Conservation (phyloP, 2,329 filamentous ascomycete species). For the Colletotrichum eremochloae region DNA sequence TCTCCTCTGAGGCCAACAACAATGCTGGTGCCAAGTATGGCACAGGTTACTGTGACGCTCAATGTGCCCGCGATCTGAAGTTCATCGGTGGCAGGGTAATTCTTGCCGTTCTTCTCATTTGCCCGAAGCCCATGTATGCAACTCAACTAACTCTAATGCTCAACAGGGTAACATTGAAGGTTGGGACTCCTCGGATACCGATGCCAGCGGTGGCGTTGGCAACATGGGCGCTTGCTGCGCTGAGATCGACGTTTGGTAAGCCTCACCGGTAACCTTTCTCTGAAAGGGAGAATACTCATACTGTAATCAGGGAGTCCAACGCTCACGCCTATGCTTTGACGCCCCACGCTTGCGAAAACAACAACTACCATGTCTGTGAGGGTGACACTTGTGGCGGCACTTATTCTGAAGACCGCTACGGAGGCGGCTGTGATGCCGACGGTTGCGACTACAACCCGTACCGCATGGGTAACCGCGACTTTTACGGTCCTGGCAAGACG, state of each 20-base stretch:
- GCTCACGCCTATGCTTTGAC: slow-evolving; percentile 45
- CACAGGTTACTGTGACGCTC: slow-evolving; percentile 66
- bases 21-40: slow-evolving; percentile 65
- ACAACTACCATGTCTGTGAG: slow-evolving; percentile 43
- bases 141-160: background rate
- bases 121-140: accelerated
- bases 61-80: slow-evolving; percentile 62
- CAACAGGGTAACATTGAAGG: slow-evolving; percentile 45
- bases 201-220: slow-evolving; percentile 45
- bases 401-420: slow-evolving; percentile 64
- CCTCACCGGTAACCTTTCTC: background rate
- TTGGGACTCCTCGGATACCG: slow-evolving; percentile 44
- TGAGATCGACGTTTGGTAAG: slow-evolving; percentile 46
- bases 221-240: slow-evolving; percentile 46
- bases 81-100: slow-evolving; percentile 59
- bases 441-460: slow-evolving; percentile 77
- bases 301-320: slow-evolving; percentile 44
- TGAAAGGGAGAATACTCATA: slow-evolving; percentile 38
- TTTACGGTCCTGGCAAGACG: slow-evolving; percentile 70
- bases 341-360: slow-evolving; percentile 45
- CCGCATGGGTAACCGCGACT: slow-evolving; percentile 69
- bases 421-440: slow-evolving; percentile 72
- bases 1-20: slow-evolving; percentile 59
- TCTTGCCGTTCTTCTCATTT: background rate
- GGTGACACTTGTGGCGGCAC: slow-evolving; percentile 60